These are phyloP conservation scores for Chlamydomonas sphaeroides DNA, from an alignment of 139 green algal species.

Conservation along the genomic window DNA sequence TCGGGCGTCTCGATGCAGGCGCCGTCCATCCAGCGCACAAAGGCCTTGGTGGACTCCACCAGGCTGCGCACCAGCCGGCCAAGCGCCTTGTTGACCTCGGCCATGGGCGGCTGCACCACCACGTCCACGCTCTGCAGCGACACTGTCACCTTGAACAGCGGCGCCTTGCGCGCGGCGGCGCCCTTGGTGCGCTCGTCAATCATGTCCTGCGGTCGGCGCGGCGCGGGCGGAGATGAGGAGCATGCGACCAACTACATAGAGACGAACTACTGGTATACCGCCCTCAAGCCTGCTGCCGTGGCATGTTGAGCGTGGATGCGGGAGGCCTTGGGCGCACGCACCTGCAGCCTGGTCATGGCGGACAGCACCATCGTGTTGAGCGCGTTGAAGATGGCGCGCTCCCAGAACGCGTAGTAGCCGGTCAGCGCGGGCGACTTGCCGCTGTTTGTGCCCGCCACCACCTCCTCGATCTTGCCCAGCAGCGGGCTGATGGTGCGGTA, in stretches of 20 bases:
- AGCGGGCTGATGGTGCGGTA: constrained; percentile 84
- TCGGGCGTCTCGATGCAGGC: constrained; percentile 87
- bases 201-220: not conserved
- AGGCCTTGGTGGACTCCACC: constrained; percentile 79
- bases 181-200: constrained; percentile 18
- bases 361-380: constrained; percentile 82
- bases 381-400: constrained; percentile 85
- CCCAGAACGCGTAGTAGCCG: constrained; percentile 90
- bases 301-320: no score
- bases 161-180: constrained; percentile 9
- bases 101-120: constrained; percentile 80
- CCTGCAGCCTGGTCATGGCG: constrained; percentile 71
- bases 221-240: no score
- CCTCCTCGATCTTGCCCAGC: constrained; percentile 82
- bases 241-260: no score
- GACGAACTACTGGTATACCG: no score
- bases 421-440: constrained; percentile 78
- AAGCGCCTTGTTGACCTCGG: constrained; percentile 81
- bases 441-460: constrained; percentile 86
- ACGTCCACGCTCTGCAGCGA: constrained; percentile 82
- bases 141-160: constrained; percentile 77
- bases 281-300: no score
- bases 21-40: constrained; percentile 93
- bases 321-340: not conserved
- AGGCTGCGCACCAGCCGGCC: constrained; percentile 71